Base-by-base conservation (phyloP, 2,329 filamentous ascomycete genomes). In the Verticillium longisporum region DNA sequence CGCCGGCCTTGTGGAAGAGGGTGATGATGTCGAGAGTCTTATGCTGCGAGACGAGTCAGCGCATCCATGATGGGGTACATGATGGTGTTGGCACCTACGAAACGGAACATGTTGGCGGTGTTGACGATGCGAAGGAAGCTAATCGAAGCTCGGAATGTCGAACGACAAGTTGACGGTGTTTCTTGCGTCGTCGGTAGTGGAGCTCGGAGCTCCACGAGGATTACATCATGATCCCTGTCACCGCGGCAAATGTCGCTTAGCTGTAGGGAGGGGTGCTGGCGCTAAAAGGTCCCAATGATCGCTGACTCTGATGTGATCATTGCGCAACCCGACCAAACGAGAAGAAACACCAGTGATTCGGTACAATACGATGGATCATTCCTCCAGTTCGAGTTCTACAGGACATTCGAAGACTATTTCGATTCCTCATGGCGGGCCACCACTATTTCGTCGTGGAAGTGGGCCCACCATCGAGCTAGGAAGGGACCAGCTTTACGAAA, bases 1-100 rank as follows among this genome's bases (percentile, higher is more conserved):
- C 84, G 68, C 82, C 83, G 61, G 94, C 85, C 75, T 91, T 90
- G 84, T 97, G 93, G 83, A 98, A 99, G 80, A 99, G 88, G 64
- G 94, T 98, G 73, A 98, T 86, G 67, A 96, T 91, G 80, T 98
- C 93, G 75, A 91, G 84, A 67, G 89, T 84, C 82, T 92, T 93
- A 77, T 82, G 85, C 89, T 92, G 70, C 33, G 38, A 26, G 34
- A 21, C 41, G 32, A 6, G 60, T 70, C 58, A 70, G 69, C 57
- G 62, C 61, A 57, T 55, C 41, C 57, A 33, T 60, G 57, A 50
- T 34, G 32, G 4, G 21, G 21, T 4, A n/a, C n/a, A 2, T n/a
- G 26, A 36, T 50, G 36, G 21, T 5, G n/a, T 13, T 6, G 11
- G 26, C 2, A 73, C 78, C 72, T 71, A 80, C 78, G 61, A 81